These are phyloP conservation scores for Leucosporidium scottii DNA, from an alignment of 768 basidiomycete genomes.

Conservation along the genomic window DNA sequence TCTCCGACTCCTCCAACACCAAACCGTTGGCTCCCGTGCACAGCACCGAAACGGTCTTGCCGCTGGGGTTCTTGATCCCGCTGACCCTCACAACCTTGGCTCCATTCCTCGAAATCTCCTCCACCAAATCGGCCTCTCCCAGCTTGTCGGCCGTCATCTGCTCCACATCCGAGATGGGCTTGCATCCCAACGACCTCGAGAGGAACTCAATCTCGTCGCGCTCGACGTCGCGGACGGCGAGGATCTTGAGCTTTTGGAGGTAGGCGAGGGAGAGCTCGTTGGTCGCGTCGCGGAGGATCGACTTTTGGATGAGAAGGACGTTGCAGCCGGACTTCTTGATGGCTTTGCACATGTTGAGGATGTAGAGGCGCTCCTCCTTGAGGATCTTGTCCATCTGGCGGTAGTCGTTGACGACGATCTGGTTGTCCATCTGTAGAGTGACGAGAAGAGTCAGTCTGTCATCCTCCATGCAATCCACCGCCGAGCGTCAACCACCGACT, in stretches of 20 bases:
- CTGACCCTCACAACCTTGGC: conserved; percentile 90
- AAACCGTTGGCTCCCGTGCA: conserved; percentile 88
- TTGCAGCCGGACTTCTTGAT: conserved; percentile 99
- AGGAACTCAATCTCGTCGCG: conserved; percentile 98
- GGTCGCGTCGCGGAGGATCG: conserved; percentile 97
- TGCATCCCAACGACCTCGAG: conserved; percentile 86
- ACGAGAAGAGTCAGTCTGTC: conserved; percentile 21
- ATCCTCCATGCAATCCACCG: background rate
- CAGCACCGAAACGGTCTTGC: conserved; percentile 83
- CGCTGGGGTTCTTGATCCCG: conserved; percentile 73
- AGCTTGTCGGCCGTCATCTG: conserved; percentile 97
- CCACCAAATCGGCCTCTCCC: conserved; percentile 89
- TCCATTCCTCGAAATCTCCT: conserved; percentile 72
- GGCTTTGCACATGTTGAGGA: conserved; percentile 96
- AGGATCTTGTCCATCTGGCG: conserved; percentile 99
- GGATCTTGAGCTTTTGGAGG: conserved; percentile 91
- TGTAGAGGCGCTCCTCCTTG: conserved; percentile 96
- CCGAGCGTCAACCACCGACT: conserved; percentile 6
- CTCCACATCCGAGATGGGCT: conserved; percentile 94
- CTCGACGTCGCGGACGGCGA: conserved; percentile 94
- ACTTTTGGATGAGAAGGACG: conserved; percentile 97
- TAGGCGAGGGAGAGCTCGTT: conserved; percentile 96
- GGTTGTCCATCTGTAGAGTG: conserved; percentile 86
- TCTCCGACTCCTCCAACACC: conserved; percentile 93
- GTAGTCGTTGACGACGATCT: conserved; percentile 97